Evolutionary conservation across 108 stramenopile species (phyloP), one percentile per base, ranked within the genome.

Genomic region (Cyclotella baltica): DNA sequence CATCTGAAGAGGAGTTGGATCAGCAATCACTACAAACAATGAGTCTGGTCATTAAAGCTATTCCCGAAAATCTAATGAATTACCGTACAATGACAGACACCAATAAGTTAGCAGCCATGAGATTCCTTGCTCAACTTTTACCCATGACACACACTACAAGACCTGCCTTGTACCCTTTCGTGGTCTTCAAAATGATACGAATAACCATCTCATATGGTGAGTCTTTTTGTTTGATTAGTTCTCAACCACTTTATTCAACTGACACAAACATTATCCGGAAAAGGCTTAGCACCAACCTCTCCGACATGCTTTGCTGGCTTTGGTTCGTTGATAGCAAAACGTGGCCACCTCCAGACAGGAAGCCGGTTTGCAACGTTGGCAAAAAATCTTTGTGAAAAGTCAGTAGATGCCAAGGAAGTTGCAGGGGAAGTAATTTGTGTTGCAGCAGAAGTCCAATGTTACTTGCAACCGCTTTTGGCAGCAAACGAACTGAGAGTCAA

Each of bases 271-370:
- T n/a, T n/a, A n/a, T n/a, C n/a, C n/a, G 22, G 1, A 22, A 40
- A 70, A 56, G 75, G 75, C 16, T 37, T 76, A 29, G 29, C 51
- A 16, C 58, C 67, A 16, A 27, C 58, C 2, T 76, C 67, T 5
- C 43, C 75, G 0, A 19, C 47, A 36, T 67, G 10, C 9, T 76
- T 76, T 23, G 75, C 36, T 11, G 31, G 31, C 28, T 70, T 56
- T 58, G 67, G 75, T 27, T n/a, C 22, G 25, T 38, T 70, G 28
- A 33, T 76, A 34, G 58, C 57, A 5, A 16, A 30, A 16, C 13
- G 55, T 9, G 43, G 34, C 19, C 16, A 76, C 9, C 11, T 70
- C 2, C 31, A 16, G 13, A 59, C 46, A 35, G 75, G 75, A 22
- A 38, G 58, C 36, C 75, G 70, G 3, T 76, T 36, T 28, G 38